Evolutionary conservation across 176 grass and related monocot species (phyloP), one percentile per base, ranked within the genome.

Genomic region (Zoysia japonica): DNA sequence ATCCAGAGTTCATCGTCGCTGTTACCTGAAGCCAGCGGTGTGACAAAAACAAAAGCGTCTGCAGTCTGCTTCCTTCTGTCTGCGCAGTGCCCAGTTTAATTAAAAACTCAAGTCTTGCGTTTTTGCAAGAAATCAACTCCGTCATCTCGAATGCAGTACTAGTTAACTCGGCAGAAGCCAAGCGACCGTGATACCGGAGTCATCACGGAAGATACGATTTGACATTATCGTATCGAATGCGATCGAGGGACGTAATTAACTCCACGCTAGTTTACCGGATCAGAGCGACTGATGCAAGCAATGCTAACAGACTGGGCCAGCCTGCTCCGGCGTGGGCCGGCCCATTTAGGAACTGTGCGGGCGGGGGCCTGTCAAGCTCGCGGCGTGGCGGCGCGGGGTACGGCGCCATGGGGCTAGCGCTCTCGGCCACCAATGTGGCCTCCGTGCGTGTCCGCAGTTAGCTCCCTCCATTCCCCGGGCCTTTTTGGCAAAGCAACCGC

Each of bases 401-500:
- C 28, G 28, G 28, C 28, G 28, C 28, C 28, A 28, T 28, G 28
- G 28, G 28, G 0, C 28, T 28, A 28, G 28, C 28, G 28, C 28
- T 28, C 28, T 28, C 28, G 28, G 28, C 28, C 28, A 28, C 28
- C 28, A 28, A 28, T 28, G 28, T 0, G 28, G 28, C 28, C 28
- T 28, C 28, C 28, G 28, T 11, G 7, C 48, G 48, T 49, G 48
- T 49, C 48, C 48, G 48, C 48, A 49, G 48, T 28, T 28, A 28
- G 28, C 47, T 48, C 47, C 47, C 44, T 5, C 67, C 44, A 9
- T 28, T 28, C 15, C 37, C 51, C 2, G 39, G 41, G 9, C 56
- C 14, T 65, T 71, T 71, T 41, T 2, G 62, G 86, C 75, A 79
- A 88, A 88, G 86, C 51, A 88, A 88, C 80, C 62, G 68, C 86